phyloP scores from a whole-genome alignment of 371 early-diverging fungal genomes.

The Rhizomucor miehei region DNA sequence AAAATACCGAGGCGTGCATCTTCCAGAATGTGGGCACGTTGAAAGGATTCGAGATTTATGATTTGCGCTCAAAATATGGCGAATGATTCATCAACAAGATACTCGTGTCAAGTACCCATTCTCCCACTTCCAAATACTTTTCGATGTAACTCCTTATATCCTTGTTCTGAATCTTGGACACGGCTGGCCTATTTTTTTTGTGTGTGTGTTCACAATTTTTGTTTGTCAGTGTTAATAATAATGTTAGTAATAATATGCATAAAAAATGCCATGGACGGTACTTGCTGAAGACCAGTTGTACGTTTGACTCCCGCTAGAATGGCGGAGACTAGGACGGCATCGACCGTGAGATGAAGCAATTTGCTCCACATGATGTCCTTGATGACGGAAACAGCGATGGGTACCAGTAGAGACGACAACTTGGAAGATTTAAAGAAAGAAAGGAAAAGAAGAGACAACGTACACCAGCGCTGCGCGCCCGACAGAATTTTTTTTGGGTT shows the following conservation, averaged over 20 bases:
- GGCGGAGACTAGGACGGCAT: constrained; percentile 70
- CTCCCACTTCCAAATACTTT: constrained; percentile 65
- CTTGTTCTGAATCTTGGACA: constrained; percentile 52
- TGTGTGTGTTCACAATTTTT: background rate
- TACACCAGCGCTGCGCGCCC: no score
- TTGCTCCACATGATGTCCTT: constrained; percentile 40
- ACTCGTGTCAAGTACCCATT: constrained; percentile 63
- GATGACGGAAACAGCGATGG: constrained; percentile 18
- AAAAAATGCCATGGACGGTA: background rate
- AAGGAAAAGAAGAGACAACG: background rate
- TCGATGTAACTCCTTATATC: constrained; percentile 52
- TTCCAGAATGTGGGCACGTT: constrained; percentile 52
- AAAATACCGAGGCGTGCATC: constrained; percentile 60
- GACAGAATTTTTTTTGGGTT: no score
- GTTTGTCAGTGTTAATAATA: background rate
- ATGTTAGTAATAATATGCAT: background rate
- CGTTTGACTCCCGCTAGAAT: constrained; percentile 76
- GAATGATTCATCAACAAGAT: constrained; percentile 54
- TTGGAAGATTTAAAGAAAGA: constrained; percentile 4
- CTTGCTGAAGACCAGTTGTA: constrained; percentile 64
- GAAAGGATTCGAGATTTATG: constrained; percentile 43
- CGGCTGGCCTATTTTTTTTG: constrained; percentile 43
- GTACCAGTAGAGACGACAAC: constrained; percentile 16
- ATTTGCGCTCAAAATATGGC: constrained; percentile 52
- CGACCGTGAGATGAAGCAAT: constrained; percentile 63